Base-by-base conservation (phyloP, 805 yeast genomes). In the Barnettozyma vustinii region DNA sequence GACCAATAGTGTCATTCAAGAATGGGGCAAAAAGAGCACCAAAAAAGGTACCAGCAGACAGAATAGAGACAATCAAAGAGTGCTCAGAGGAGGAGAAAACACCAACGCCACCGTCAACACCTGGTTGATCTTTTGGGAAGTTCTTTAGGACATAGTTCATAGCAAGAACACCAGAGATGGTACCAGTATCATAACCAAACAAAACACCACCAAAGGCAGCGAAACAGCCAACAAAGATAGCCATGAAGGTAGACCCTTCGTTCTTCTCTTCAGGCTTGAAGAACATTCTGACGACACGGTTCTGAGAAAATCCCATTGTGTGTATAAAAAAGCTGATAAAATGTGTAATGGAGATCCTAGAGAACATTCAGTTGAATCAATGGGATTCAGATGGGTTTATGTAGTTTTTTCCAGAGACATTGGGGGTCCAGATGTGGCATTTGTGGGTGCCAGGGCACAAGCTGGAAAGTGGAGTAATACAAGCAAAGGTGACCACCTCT, bases 151-250 rank as follows among this genome's bases (percentile, higher is more conserved):
- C 81, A 56, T 77, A 81, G 53, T 67, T 62, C 88, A 83, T 83
- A 52, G 78, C 87, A 70, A 82, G 64, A 43, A 83, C 76, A 67
- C 83, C 85, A 54, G 81, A 77, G 52, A 82, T 81, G 46, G 81
- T 73, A 50, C 87, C 88, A 1, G 87, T 81, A 61, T 83, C 87
- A 60, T 80, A 82, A 47, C 87, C 87, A 54, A 77, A 82, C 48
- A 81, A 69, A 53, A 83, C 72, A 47, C 87, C 88, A 53, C 85
- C 86, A 46, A 81, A 76, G 25, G 87, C 84, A 10, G 84, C 83
- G 47, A 81, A 83, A 49, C 79, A 64, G 55, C 87, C 81, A 10
- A 77, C 77, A 4, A 72, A 59, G 51, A 77, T 68, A 37, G 80
- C 81, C 44, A 72, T 63, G 18, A 68, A 62, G 16, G 78, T 71